A percentile compares a stretch with the other conserved stretches of the same genome.
Evolutionary conservation across 257 asterid species (phyloP).

Genomic region (Eucommia ulmoides): DNA sequence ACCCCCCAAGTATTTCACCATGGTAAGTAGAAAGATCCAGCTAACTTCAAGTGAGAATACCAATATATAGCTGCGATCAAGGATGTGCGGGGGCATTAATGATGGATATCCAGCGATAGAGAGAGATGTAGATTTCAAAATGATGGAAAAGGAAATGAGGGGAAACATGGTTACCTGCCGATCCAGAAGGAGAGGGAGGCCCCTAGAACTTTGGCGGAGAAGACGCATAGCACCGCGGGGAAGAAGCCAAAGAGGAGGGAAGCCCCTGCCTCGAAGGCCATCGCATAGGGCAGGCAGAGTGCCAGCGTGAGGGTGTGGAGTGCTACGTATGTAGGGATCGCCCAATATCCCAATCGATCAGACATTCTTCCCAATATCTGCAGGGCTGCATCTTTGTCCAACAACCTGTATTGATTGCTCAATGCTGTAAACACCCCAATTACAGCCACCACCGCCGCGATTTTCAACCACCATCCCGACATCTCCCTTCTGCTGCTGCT

Average conservation of each 20-base stretch:
- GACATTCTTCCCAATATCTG: constrained; percentile 40
- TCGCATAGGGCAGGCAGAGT: constrained; percentile 89
- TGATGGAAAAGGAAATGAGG: constrained; percentile 1
- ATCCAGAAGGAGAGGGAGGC: constrained; percentile 95
- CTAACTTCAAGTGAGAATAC: too few species aligned
- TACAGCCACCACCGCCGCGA: constrained; percentile 30
- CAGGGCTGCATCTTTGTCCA: constrained; percentile 35
- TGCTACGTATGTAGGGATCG: constrained; percentile 77
- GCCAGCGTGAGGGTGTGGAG: constrained; percentile 73
- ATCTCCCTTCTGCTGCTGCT: constrained; percentile 17
- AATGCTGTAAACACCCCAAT: constrained; percentile 17
- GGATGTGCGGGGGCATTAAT: background rate
- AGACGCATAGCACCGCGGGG: constrained; percentile 80
- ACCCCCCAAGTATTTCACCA: background rate
- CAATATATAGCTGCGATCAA: too few species aligned
- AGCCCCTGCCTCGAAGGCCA: constrained; percentile 94
- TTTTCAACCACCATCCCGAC: constrained; percentile 30
- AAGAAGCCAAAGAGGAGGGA: constrained; percentile 79
- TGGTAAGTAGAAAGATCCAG: too few species aligned
- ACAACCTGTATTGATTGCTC: constrained; percentile 30
- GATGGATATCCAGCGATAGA: background rate
- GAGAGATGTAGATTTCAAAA: background rate
- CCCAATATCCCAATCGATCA: constrained; percentile 80
- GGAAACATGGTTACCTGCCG: constrained; percentile 75
- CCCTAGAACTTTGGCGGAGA: constrained; percentile 81